Conservation (phyloP, 495 filamentous ascomycete species). For the Annulohypoxylon nitens region DNA sequence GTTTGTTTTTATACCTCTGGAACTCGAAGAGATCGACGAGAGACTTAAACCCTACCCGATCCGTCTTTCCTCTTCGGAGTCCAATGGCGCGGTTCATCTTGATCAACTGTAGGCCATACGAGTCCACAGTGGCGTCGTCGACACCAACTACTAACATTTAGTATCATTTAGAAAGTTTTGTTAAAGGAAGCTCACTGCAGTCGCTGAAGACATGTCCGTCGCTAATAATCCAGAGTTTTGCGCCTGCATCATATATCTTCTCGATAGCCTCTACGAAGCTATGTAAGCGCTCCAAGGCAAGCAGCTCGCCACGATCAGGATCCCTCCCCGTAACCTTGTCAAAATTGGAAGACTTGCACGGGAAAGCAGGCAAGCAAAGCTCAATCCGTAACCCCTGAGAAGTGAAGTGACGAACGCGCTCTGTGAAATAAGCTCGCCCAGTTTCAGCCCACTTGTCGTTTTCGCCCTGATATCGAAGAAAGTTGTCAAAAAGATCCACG, state of each 20-base stretch:
- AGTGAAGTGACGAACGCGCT: constrained; percentile 47
- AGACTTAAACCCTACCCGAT: constrained; percentile 46
- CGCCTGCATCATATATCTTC: constrained; percentile 52
- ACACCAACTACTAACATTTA: constrained; percentile 52
- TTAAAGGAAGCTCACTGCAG: constrained; percentile 49
- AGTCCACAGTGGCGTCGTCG: constrained; percentile 55
- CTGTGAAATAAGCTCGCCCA: constrained; percentile 43
- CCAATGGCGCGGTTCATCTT: constrained; percentile 51
- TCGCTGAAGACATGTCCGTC: constrained; percentile 62
- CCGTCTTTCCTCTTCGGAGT: constrained; percentile 16
- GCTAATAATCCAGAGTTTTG: constrained; percentile 55
- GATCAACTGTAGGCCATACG: constrained; percentile 50
- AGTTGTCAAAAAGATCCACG: constrained; percentile 42
- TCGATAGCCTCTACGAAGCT: constrained; percentile 50
- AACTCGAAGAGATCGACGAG: constrained; percentile 49
- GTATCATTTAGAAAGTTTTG: neutral
- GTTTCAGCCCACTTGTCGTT: constrained; percentile 42
- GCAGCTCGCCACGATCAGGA: constrained; percentile 50
- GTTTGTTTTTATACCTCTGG: constrained; percentile 17
- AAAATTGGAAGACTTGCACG: constrained; percentile 53
- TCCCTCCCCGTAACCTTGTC: constrained; percentile 48
- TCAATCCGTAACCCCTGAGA: constrained; percentile 41
- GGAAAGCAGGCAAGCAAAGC: constrained; percentile 52
- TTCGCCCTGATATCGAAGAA: constrained; percentile 42
- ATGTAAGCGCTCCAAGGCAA: constrained; percentile 52